Evolutionary conservation across 169 alveolate species (phyloP).

Genomic region (Eimeria tenella): DNA sequence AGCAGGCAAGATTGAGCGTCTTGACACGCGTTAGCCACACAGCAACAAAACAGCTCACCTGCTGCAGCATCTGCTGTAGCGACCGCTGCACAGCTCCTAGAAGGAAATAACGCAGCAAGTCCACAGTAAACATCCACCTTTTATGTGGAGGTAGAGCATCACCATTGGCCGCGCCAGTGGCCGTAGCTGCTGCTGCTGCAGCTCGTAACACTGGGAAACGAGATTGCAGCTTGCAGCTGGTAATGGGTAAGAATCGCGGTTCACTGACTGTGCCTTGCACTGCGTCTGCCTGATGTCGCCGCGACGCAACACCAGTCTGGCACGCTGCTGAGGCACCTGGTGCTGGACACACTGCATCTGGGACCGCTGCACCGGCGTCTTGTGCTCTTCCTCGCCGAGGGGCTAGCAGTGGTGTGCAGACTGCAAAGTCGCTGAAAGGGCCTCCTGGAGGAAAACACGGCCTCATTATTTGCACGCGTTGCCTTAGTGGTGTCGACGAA

Average conservation of each 20-base stretch:
- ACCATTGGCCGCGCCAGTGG: background rate
- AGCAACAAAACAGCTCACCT: slow-evolving; percentile 9
- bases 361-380: background rate
- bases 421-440: slow-evolving; percentile 11
- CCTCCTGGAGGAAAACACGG: slow-evolving; percentile 66
- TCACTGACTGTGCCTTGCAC: background rate
- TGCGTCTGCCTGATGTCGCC: background rate
- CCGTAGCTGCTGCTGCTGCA: slow-evolving; percentile 16
- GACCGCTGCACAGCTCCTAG: slow-evolving; percentile 62
- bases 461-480: slow-evolving; percentile 59
- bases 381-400: slow-evolving; percentile 11
- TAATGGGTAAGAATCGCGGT: slow-evolving; percentile 42
- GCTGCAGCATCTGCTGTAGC: slow-evolving; percentile 48
- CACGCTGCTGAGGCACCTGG: slow-evolving; percentile 21
- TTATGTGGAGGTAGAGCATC: slow-evolving; percentile 43
- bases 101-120: slow-evolving; percentile 18
- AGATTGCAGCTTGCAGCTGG: slow-evolving; percentile 64
- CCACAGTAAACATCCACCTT: slow-evolving; percentile 45
- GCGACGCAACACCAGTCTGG: background rate
- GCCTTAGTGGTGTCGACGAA: slow-evolving; percentile 30
- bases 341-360: background rate
- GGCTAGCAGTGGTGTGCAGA: slow-evolving; percentile 57
- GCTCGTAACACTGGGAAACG: slow-evolving; percentile 46
- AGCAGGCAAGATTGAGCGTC: too few relatives aligned
- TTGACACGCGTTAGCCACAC: too few relatives aligned